Evolutionary conservation across 129 eudicot species (phyloP).

Genomic region (Chrysanthemum seticuspe): DNA sequence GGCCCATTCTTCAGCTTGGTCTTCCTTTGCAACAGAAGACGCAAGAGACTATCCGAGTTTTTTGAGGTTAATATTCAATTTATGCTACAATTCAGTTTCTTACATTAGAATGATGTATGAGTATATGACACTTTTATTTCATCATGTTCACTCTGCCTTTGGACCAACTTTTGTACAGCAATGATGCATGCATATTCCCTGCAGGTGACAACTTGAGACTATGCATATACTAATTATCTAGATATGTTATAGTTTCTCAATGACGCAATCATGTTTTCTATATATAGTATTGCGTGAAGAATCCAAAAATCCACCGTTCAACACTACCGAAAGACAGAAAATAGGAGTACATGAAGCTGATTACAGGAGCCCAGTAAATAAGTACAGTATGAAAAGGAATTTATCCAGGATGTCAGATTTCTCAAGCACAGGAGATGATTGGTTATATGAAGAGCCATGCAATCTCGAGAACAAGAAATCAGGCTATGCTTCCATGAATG

Average conservation of each 20-base stretch:
- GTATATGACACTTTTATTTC: constrained; percentile 9
- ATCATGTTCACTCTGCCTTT: constrained; percentile 13
- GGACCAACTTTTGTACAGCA: constrained; percentile 44
- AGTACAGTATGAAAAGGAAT: constrained; percentile 17
- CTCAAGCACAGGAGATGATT: constrained; percentile 34
- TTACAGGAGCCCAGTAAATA: constrained; percentile 26
- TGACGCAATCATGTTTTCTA: constrained; percentile 7
- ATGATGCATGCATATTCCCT: constrained; percentile 66
- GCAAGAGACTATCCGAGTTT: constrained; percentile 45
- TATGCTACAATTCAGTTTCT: not conserved
- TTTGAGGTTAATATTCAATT: constrained; percentile 45
- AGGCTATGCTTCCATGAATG: constrained; percentile 25
- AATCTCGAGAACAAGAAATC: constrained; percentile 17
- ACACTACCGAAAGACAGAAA: constrained; percentile 27
- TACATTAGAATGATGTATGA: constrained; percentile 9
- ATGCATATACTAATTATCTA: not conserved
- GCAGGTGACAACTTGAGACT: constrained; percentile 46
- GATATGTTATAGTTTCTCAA: not conserved
- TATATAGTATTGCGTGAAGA: constrained; percentile 44
- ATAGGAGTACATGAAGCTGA: constrained; percentile 22
- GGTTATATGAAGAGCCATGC: constrained; percentile 31
- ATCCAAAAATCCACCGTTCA: constrained; percentile 24
- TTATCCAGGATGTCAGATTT: constrained; percentile 27
- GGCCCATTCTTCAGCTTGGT: constrained; percentile 36
- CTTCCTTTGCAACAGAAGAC: constrained; percentile 40